A percentile compares a stretch with the other conserved stretches of the same genome.
Evolutionary conservation across 139 green algal species (phyloP).

Genomic region (Trebouxia sp.): DNA sequence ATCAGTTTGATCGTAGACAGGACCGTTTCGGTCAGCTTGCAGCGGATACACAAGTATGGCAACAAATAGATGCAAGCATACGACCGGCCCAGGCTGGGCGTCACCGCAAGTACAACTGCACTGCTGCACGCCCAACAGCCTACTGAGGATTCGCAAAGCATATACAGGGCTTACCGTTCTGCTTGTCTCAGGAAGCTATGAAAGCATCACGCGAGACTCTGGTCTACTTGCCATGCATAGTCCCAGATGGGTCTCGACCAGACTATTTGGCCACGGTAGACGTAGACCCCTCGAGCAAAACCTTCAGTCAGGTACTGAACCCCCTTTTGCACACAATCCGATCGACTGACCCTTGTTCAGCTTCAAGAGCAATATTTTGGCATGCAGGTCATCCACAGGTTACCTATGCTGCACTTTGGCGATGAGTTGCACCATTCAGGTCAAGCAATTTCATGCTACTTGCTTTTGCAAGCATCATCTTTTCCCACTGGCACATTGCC

Average conservation of each 20-base stretch:
- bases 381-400: constrained; percentile 71
- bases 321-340: not conserved
- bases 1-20: too few relatives aligned
- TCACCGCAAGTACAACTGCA: not conserved
- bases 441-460: constrained; percentile 15
- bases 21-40: too few relatives aligned
- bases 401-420: constrained; percentile 63
- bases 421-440: constrained; percentile 87
- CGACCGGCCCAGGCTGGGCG: not conserved
- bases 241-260: constrained; percentile 49
- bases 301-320: constrained; percentile 47
- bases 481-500: not conserved
- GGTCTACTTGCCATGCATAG: constrained; percentile 64
- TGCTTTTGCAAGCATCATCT: too few relatives aligned
- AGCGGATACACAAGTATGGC: too few relatives aligned
- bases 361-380: not conserved
- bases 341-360: not conserved
- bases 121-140: too few relatives aligned
- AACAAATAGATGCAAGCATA: not conserved
- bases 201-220: constrained; percentile 62
- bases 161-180: not conserved
- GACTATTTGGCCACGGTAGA: constrained; percentile 80
- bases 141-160: too few relatives aligned
- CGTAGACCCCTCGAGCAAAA: constrained; percentile 48
- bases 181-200: constrained; percentile 57